These are phyloP conservation scores for Mitragyna speciosa DNA, from an alignment of 257 asterid genomes.

Conservation along the genomic window DNA sequence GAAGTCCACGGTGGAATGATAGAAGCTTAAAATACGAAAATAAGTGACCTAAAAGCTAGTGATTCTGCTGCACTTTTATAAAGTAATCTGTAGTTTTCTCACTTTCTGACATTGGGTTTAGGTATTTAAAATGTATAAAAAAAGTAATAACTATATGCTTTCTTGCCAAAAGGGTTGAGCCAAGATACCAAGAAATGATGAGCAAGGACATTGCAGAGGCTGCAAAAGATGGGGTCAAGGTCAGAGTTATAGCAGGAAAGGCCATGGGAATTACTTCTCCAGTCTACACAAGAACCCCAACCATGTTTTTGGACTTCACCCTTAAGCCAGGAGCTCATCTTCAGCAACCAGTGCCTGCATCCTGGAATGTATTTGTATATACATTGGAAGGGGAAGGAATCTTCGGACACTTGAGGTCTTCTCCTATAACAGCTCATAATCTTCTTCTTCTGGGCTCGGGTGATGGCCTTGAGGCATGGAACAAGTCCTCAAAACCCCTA, in stretches of 20 bases:
- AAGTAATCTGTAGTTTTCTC: background rate
- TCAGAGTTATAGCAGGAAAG: slow-evolving; percentile 77
- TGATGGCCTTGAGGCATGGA: slow-evolving; percentile 67
- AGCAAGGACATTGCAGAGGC: slow-evolving; percentile 63
- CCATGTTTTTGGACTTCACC: slow-evolving; percentile 83
- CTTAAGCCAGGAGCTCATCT: slow-evolving; percentile 60
- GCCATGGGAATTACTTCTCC: slow-evolving; percentile 64
- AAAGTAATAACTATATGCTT: background rate
- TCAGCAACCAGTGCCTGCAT: slow-evolving; percentile 55
- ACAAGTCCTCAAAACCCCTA: slow-evolving; percentile 48
- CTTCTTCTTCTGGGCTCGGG: slow-evolving; percentile 58
- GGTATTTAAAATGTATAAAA: background rate
- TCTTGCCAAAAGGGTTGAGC: slow-evolving; percentile 56
- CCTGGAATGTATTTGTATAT: slow-evolving; percentile 85
- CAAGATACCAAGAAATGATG: slow-evolving; percentile 77
- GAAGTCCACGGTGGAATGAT: slow-evolving; percentile 3
- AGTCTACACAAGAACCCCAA: slow-evolving; percentile 71
- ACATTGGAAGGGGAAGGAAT: slow-evolving; percentile 78
- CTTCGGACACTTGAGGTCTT: slow-evolving; percentile 42
- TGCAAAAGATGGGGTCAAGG: slow-evolving; percentile 58
- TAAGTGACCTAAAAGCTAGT: background rate
- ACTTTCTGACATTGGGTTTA: slow-evolving; percentile 1
- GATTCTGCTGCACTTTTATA: slow-evolving; percentile 7
- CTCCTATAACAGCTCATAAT: slow-evolving; percentile 57
- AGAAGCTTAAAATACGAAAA: background rate